Evolutionary conservation across 176 grass and related monocot genomes (phyloP).

Genomic region (Phragmites australis): DNA sequence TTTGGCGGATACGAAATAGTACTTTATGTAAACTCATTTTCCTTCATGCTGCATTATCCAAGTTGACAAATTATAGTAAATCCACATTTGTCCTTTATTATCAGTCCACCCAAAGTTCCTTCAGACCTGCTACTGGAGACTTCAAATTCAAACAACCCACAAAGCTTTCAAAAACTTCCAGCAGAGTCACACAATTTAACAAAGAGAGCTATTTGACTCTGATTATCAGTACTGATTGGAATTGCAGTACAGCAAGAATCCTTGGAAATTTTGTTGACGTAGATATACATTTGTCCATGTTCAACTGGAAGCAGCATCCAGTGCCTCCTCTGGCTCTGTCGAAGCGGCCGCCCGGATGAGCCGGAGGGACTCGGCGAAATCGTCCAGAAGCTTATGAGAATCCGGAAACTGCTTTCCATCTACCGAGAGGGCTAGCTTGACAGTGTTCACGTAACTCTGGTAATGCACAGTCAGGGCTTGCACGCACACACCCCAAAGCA

Average conservation of each 20-base stretch:
- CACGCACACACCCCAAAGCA: not conserved
- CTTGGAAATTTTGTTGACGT: not conserved
- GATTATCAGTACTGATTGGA: not conserved
- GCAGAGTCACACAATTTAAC: not conserved
- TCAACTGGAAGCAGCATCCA: not conserved
- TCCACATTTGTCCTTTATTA: not conserved
- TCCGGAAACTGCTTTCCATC: slow-evolving; percentile 62
- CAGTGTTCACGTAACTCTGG: slow-evolving; percentile 71
- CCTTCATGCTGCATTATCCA: not conserved
- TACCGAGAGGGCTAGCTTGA: slow-evolving; percentile 68
- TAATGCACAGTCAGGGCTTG: slow-evolving; percentile 78
- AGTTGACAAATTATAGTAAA: not conserved
- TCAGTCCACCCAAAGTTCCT: not conserved
- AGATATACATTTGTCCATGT: not conserved
- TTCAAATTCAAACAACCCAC: not conserved
- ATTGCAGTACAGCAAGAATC: not conserved
- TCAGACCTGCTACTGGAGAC: not conserved
- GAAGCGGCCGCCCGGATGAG: slow-evolving; percentile 56
- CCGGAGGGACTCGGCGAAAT: slow-evolving; percentile 63
- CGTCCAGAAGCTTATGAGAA: slow-evolving; percentile 63
- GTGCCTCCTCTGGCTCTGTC: not conserved
- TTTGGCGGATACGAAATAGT: not conserved
- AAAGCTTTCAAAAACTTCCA: not conserved
- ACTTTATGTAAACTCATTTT: not conserved
- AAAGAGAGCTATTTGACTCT: no score